Conservation (phyloP, 169 alveolate species). For the Fabrea salina region DNA sequence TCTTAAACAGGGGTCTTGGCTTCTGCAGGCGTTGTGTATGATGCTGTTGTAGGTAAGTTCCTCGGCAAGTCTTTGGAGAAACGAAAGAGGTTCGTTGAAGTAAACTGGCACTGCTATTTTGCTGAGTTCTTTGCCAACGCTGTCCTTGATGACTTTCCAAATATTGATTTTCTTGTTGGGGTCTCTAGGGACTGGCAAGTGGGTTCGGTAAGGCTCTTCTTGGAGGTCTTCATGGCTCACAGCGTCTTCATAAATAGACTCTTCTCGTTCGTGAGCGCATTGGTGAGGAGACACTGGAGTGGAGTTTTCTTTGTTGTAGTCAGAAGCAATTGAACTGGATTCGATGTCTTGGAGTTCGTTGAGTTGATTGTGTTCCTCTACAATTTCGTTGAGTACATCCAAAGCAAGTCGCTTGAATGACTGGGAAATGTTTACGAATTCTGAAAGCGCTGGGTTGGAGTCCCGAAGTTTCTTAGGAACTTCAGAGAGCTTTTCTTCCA, state of each 20-base stretch:
- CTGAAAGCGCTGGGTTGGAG: too few species aligned
- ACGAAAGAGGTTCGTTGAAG: conserved; percentile 95
- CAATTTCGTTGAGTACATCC: neutral
- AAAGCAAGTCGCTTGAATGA: too few species aligned
- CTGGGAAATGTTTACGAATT: too few species aligned
- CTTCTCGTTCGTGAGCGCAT: too few species aligned
- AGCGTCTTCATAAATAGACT: neutral
- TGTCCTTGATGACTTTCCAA: conserved; percentile 94
- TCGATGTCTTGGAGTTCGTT: neutral
- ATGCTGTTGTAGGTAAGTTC: conserved; percentile 89
- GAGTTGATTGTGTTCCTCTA: neutral
- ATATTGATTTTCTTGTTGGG: conserved; percentile 59
- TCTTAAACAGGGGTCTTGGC: conserved; percentile 75
- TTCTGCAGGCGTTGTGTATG: conserved; percentile 65
- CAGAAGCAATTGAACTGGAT: neutral
- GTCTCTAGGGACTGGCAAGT: conserved; percentile 42
- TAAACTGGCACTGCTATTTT: conserved; percentile 96
- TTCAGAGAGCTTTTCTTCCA: too few species aligned
- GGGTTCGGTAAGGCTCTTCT: neutral
- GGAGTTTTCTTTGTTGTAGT: too few species aligned
- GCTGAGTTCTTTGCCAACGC: conserved; percentile 96
- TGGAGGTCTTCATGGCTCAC: neutral
- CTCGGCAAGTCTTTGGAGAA: conserved; percentile 93
- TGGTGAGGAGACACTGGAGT: too few species aligned
- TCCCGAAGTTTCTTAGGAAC: too few species aligned